phyloP scores from a whole-genome alignment of 768 basidiomycete species.

The Epithele typhae region DNA sequence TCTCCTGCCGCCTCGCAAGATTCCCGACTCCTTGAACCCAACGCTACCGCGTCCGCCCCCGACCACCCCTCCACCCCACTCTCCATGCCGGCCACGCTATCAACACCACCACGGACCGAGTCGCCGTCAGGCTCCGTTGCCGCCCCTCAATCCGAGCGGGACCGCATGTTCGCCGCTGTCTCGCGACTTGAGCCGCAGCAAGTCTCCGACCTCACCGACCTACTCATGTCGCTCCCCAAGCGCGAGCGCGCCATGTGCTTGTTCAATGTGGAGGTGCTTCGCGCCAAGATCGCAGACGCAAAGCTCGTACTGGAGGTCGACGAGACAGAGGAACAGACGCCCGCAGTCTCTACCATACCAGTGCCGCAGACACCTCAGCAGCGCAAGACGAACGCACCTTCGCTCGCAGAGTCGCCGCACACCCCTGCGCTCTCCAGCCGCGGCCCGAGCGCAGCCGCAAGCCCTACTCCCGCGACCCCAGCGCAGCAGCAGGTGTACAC shows the following conservation, averaged over 20 bases:
- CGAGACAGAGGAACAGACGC: slow-evolving; percentile 47
- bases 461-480: slow-evolving; percentile 65
- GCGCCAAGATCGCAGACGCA: slow-evolving; percentile 76
- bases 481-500: slow-evolving; percentile 40
- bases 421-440: slow-evolving; percentile 77
- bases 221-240: slow-evolving; percentile 84
- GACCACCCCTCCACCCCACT: slow-evolving; percentile 87
- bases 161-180: slow-evolving; percentile 69
- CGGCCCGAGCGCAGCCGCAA: slow-evolving; percentile 67
- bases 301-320: slow-evolving; percentile 76
- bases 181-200: slow-evolving; percentile 56
- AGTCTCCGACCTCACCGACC: slow-evolving; percentile 63
- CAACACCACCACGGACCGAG: slow-evolving; percentile 79
- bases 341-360: slow-evolving; percentile 32
- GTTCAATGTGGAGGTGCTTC: slow-evolving; percentile 79
- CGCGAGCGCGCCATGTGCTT: slow-evolving; percentile 88
- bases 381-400: slow-evolving; percentile 42
- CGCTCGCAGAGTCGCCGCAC: slow-evolving; percentile 50
- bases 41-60: slow-evolving; percentile 82
- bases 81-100: slow-evolving; percentile 68
- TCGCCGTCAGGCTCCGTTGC: slow-evolving; percentile 59
- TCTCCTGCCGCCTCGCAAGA: slow-evolving; percentile 63
- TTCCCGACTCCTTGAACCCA: slow-evolving; percentile 63
- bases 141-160: slow-evolving; percentile 65
- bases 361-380: slow-evolving; percentile 57